Evolutionary conservation across 371 early-diverging fungal species (phyloP), one percentile per base, ranked within the genome.

Genomic region (Syncephalastrum monosporum): DNA sequence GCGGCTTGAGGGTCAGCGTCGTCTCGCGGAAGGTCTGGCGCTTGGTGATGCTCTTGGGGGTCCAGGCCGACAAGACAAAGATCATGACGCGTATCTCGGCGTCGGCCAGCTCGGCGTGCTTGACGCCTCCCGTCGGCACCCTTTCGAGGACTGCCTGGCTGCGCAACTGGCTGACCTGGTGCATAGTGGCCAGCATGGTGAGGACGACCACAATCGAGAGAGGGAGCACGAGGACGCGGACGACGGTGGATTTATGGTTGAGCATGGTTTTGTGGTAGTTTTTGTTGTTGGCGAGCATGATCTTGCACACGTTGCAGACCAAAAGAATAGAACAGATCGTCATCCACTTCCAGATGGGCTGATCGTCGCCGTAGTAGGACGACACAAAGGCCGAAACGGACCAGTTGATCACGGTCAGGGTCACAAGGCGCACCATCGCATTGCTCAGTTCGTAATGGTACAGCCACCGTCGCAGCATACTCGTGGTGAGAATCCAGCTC

Each of bases 401-500:
- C 77, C 83, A 81, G 44, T 72, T 81, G 10, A 82, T 72, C 38
- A 74, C 71, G 19, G 71, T 80, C 42, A 86, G 65, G 2, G 80
- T 76, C 10, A 83, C 63, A n/a, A 83, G 62, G n/a, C 86, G 82
- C 48, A 81, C 75, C 42, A 83, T 71, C 44, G 82, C 80, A 46
- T 79, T 80, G 19, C 75, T 79, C 10, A 82, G 71, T 45, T 86
- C 82, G 56, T 84, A 84, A 55, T 77, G 79, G 55, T 75, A 79
- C 23, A 82, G 61, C 86, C 86, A 86, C 29, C 82, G 77, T 42
- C 75, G 72, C 72, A 83, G 77, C 74, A 86, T 74, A 51, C 77
- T 75, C 21, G 75, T 83, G 13, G 82, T 69, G n/a, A 86, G 50
- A 50, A 77, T 76, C 65, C 74, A 82, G 52, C 81, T 82, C 84